Conservation (phyloP, 768 basidiomycete genomes). For the Lactifluus pinguis region DNA sequence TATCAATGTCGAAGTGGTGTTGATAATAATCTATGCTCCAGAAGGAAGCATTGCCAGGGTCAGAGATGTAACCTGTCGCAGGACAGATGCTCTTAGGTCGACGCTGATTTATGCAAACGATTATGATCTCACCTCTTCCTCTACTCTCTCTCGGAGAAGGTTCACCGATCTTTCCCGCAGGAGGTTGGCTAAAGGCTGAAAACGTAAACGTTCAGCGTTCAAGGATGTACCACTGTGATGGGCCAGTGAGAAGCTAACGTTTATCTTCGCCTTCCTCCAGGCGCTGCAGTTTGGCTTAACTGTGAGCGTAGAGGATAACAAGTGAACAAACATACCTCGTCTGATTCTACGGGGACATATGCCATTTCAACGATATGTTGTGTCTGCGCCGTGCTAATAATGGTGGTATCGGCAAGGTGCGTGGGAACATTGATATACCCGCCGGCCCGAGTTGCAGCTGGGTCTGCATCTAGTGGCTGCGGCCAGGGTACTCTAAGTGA, state of each 20-base stretch:
- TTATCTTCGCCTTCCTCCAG: conserved; percentile 37
- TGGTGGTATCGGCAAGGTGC: neutral
- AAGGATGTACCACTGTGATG: neutral
- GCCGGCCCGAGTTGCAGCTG: neutral
- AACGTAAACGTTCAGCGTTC: neutral
- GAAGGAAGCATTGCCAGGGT: conserved; percentile 39
- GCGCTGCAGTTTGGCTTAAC: conserved; percentile 27
- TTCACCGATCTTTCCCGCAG: neutral
- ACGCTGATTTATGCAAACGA: neutral
- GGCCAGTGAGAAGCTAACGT: neutral
- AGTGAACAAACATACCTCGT: conserved; percentile 43
- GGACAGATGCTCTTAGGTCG: neutral
- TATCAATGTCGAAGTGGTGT: conserved; percentile 83
- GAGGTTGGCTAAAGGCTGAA: conserved; percentile 8
- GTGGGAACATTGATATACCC: conserved; percentile 4
- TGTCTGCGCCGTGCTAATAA: no score
- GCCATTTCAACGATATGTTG: conserved; percentile 37
- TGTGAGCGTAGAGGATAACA: neutral
- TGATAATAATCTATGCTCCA: conserved; percentile 86
- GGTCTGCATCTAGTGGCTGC: no score
- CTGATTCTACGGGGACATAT: conserved; percentile 62
- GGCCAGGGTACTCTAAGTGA: neutral
- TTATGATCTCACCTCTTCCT: conserved; percentile 10
- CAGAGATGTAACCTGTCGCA: conserved; percentile 52
- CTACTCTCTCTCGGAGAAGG: no score